Percentiles rank a stretch among this genome's conserved stretches.
Conservation (phyloP, 345 rosid genomes). For the Sonneratia caseolaris region DNA sequence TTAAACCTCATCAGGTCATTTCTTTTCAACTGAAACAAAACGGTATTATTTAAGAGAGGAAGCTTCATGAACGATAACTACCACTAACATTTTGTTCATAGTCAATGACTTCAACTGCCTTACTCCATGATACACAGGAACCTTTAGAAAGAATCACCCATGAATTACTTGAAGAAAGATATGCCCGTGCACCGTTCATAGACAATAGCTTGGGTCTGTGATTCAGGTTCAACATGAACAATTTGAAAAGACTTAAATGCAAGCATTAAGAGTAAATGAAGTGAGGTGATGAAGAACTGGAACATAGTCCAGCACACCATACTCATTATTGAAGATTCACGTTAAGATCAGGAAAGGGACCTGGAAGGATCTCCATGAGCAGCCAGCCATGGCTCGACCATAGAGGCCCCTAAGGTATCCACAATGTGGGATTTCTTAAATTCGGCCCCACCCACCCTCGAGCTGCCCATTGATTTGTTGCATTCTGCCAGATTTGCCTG, state of each 20-base stretch:
- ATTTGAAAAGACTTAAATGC: neutral
- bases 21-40: neutral
- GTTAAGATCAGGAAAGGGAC: conserved; percentile 22
- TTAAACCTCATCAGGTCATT: neutral
- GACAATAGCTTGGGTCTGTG: neutral
- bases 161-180: neutral
- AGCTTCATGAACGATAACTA: neutral
- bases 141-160: neutral
- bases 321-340: neutral
- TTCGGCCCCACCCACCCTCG: conserved; percentile 36
- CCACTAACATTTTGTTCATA: neutral
- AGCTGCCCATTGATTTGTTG: conserved; percentile 57
- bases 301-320: neutral
- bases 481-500: conserved; percentile 95
- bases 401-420: conserved; percentile 71
- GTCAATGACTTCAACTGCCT: neutral
- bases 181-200: neutral
- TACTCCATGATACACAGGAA: neutral
- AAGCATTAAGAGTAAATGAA: neutral
- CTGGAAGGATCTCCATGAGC: conserved; percentile 93
- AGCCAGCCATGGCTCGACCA: conserved; percentile 97
- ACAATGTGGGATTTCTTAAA: conserved; percentile 63
- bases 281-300: neutral
- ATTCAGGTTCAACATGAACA: neutral
- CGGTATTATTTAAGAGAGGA: neutral